Percentiles rank a stretch among this genome's conserved stretches.
phyloP scores from a whole-genome alignment of 192 early-diverging fungal species.

The Irineochytrium annulatum region DNA sequence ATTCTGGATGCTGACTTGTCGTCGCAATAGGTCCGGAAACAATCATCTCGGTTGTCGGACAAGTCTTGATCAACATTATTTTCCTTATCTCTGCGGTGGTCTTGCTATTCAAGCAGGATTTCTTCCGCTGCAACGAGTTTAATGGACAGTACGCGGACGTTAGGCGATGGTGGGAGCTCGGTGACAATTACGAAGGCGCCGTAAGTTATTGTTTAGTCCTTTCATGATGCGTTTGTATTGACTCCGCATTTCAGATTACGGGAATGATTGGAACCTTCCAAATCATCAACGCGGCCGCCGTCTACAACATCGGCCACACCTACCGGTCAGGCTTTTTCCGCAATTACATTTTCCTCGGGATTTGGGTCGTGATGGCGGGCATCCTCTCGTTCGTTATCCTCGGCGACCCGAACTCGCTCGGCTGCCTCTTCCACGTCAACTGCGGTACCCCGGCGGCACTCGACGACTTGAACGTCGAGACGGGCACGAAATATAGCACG shows the following conservation, averaged over 20 bases:
- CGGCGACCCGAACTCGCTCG: conserved; percentile 53
- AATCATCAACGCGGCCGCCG: conserved; percentile 64
- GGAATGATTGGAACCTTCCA: conserved; percentile 64
- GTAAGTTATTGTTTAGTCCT: too few relatives aligned
- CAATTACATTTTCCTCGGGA: conserved; percentile 57
- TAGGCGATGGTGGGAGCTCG: conserved; percentile 75
- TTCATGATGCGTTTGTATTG: too few relatives aligned
- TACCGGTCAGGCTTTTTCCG: conserved; percentile 60
- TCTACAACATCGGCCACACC: conserved; percentile 66
- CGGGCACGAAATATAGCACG: conserved; percentile 28
- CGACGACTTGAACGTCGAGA: conserved; percentile 22
- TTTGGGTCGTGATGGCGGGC: conserved; percentile 13
- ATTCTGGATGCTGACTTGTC: background rate
- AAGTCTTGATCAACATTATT: conserved; percentile 66
- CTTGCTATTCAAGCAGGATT: conserved; percentile 65
- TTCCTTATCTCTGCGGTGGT: conserved; percentile 55
- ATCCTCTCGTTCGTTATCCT: conserved; percentile 52
- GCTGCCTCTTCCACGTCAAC: conserved; percentile 70
- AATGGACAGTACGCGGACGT: conserved; percentile 60
- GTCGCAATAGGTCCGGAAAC: conserved; percentile 53
- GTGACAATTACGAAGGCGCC: conserved; percentile 73
- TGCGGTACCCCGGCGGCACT: conserved; percentile 58
- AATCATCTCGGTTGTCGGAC: conserved; percentile 62
- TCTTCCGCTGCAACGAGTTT: conserved; percentile 80
- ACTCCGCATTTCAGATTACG: too few relatives aligned